Conservation (phyloP, 345 rosid genomes). For the Aurinia saxatilis region DNA sequence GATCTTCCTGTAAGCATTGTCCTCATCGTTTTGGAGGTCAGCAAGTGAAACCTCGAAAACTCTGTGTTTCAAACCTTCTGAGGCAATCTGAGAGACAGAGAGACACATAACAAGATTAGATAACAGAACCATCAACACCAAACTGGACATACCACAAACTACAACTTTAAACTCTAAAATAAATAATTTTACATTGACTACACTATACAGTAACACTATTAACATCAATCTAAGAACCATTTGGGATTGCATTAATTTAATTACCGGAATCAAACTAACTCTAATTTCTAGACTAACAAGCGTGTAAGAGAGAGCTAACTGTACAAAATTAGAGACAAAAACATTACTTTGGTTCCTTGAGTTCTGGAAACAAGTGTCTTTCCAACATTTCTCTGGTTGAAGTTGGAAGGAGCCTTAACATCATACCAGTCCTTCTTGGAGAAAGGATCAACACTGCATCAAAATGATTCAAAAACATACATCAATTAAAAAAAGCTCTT, state of each 20-base stretch:
- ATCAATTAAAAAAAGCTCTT: neutral
- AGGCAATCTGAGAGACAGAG: constrained; percentile 80
- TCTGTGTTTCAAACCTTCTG: constrained; percentile 91
- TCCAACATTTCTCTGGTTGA: constrained; percentile 59
- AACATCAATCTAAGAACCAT: neutral
- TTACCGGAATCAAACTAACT: too few species aligned
- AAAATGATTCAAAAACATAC: neutral
- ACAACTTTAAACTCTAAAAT: neutral
- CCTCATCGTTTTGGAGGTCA: constrained; percentile 86
- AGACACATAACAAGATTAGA: neutral
- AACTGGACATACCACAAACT: too few species aligned
- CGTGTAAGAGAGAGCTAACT: neutral
- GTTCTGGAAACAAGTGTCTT: constrained; percentile 90
- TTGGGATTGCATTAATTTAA: neutral
- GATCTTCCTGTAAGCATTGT: constrained; percentile 80
- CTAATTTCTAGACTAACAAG: too few species aligned
- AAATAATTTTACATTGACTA: neutral
- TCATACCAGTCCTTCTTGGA: constrained; percentile 99
- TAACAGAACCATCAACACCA: neutral
- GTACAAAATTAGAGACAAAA: neutral
- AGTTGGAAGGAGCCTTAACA: constrained; percentile 84
- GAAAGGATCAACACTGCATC: constrained; percentile 72
- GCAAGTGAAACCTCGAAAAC: constrained; percentile 86
- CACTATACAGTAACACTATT: neutral
- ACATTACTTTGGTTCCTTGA: constrained; percentile 85